Conservation (phyloP, 257 asterid species). For the Nicotiana obtusifolia region DNA sequence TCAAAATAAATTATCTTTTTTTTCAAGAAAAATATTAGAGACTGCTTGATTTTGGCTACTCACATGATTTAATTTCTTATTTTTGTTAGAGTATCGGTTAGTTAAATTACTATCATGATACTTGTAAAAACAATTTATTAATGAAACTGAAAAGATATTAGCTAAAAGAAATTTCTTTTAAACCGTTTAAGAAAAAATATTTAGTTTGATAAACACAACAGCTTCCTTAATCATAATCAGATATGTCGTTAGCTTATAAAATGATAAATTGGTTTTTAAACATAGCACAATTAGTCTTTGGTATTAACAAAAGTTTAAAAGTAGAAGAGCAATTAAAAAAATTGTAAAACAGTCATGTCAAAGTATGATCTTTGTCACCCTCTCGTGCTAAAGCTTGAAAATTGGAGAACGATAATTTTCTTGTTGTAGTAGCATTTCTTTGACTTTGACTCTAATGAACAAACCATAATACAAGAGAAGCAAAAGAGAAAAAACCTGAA, state of each 20-base stretch:
- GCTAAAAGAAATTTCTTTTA: not conserved
- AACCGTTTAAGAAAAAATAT: not conserved
- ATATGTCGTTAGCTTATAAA: not conserved
- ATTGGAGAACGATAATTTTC: not conserved
- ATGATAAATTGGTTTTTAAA: not conserved
- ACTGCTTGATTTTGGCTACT: no score
- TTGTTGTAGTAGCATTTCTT: not conserved
- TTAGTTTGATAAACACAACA: not conserved
- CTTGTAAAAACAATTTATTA: no score
- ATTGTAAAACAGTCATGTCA: not conserved
- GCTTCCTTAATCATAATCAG: not conserved
- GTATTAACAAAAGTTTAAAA: not conserved
- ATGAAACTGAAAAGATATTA: no score
- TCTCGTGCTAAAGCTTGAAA: not conserved
- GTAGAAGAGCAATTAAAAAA: not conserved
- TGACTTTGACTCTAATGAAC: not conserved
- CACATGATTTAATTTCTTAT: no score
- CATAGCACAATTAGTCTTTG: not conserved
- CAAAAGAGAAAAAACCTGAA: not conserved
- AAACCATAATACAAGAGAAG: not conserved
- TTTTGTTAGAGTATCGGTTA: no score
- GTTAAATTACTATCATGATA: no score
- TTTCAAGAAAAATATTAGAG: no score
- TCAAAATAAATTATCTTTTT: not conserved
- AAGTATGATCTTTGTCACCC: constrained; percentile 2